These are phyloP conservation scores for Monosporascus sp. DNA, from an alignment of 2,329 filamentous ascomycete species.

Conservation along the genomic window DNA sequence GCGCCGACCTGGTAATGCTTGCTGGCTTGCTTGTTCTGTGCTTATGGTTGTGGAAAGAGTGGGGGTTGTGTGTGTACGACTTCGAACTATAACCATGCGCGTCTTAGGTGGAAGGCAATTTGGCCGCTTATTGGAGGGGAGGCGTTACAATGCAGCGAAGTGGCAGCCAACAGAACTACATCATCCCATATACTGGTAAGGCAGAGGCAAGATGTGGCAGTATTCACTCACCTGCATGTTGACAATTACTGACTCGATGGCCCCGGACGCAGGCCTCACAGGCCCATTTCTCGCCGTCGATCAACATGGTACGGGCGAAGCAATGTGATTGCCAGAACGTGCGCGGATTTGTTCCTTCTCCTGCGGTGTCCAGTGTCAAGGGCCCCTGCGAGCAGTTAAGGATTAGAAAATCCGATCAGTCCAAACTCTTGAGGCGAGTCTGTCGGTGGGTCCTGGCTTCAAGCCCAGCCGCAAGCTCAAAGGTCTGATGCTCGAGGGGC, in stretches of 20 bases:
- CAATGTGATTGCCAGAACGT: background rate
- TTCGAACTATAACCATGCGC: background rate
- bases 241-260: constrained; percentile 97
- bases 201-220: constrained; percentile 11
- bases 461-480: background rate
- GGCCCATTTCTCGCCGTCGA: constrained; percentile 95
- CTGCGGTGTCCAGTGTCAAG: background rate
- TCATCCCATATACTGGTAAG: background rate
- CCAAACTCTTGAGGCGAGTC: background rate
- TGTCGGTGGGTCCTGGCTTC: background rate
- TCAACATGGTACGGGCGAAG: constrained; percentile 56
- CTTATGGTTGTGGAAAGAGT: background rate
- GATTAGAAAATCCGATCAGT: background rate
- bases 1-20: too few relatives aligned
- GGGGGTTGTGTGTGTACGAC: background rate
- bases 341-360: background rate
- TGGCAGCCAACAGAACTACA: constrained; percentile 1
- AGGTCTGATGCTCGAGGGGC: background rate
- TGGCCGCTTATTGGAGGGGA: background rate
- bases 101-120: background rate
- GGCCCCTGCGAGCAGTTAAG: background rate
- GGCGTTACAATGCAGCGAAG: background rate
- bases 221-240: constrained; percentile 75
- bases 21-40: too few relatives aligned
- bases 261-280: constrained; percentile 97